Percentiles rank a stretch among this genome's conserved stretches.
phyloP scores from a whole-genome alignment of 2,329 filamentous ascomycete genomes.

The Dactylonectria estremocensis region DNA sequence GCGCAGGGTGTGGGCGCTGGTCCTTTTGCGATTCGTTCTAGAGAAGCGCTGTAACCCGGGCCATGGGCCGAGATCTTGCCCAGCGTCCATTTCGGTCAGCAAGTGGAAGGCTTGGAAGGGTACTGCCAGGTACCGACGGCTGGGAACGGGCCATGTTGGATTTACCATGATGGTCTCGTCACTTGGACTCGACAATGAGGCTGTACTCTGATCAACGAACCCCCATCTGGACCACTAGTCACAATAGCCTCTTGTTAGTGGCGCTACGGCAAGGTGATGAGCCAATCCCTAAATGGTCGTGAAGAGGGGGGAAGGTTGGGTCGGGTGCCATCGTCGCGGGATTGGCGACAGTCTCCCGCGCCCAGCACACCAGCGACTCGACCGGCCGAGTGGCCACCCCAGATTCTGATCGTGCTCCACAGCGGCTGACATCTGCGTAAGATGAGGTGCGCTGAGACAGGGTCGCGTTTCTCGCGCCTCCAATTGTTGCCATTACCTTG shows the following conservation, averaged over 20 bases:
- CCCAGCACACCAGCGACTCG: slow-evolving; percentile 33
- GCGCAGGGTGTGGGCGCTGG: slow-evolving; percentile 12
- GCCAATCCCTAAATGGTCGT: slow-evolving; percentile 18
- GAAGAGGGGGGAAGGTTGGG: slow-evolving; percentile 21
- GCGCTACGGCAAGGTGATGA: slow-evolving; percentile 12
- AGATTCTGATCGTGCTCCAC: slow-evolving; percentile 45
- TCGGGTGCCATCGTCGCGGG: slow-evolving; percentile 22
- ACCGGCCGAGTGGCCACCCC: slow-evolving; percentile 38
- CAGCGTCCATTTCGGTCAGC: slow-evolving; percentile 14
- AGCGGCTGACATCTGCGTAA: slow-evolving; percentile 44
- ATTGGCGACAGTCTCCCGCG: slow-evolving; percentile 28
- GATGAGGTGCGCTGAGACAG: slow-evolving; percentile 32
- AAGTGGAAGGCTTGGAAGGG: slow-evolving; percentile 8
- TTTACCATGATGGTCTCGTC: background rate
- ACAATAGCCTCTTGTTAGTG: slow-evolving; percentile 16
- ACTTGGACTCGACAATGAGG: background rate
- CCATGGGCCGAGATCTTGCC: slow-evolving; percentile 14
- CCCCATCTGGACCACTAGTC: slow-evolving; percentile 19
- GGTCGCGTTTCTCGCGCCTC: slow-evolving; percentile 39
- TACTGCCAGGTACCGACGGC: background rate
- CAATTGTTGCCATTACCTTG: slow-evolving; percentile 37
- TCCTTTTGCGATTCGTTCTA: slow-evolving; percentile 3
- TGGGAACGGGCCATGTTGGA: background rate
- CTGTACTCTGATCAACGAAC: background rate
- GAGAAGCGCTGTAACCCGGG: slow-evolving; percentile 15